These are phyloP conservation scores for Xylaria scruposa DNA, from an alignment of 495 filamentous ascomycete genomes.

Conservation along the genomic window DNA sequence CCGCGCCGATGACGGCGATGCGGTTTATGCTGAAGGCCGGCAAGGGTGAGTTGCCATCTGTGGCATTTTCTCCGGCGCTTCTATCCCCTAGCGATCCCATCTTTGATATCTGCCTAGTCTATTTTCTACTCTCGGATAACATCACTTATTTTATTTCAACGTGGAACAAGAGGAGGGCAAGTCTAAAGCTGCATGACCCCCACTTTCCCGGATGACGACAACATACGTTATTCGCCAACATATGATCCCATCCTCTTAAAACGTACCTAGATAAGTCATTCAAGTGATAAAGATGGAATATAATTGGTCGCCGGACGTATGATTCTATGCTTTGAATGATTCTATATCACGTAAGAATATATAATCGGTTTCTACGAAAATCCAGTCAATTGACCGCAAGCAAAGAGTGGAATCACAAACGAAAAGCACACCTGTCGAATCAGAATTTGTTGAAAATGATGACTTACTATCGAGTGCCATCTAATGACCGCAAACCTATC, in stretches of 20 bases:
- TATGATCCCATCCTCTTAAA: neutral
- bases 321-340: neutral
- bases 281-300: neutral
- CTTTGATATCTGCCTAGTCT: neutral
- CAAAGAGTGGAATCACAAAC: neutral
- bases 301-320: neutral
- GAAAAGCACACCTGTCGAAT: neutral
- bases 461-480: neutral
- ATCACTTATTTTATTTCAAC: neutral
- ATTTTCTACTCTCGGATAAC: neutral
- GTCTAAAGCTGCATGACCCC: neutral
- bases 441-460: neutral
- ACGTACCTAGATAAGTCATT: neutral
- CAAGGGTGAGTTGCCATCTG: neutral
- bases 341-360: neutral
- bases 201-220: slow-evolving; percentile 1
- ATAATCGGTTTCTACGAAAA: neutral
- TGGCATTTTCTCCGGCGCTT: neutral
- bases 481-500: neutral
- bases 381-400: neutral
- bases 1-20: slow-evolving; percentile 74
- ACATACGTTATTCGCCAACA: slow-evolving; percentile 2
- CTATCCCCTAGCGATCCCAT: slow-evolving; percentile 19
- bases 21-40: slow-evolving; percentile 51
- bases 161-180: neutral